phyloP scores from a whole-genome alignment of 2,329 filamentous ascomycete genomes.

The Colletotrichum phormii region DNA sequence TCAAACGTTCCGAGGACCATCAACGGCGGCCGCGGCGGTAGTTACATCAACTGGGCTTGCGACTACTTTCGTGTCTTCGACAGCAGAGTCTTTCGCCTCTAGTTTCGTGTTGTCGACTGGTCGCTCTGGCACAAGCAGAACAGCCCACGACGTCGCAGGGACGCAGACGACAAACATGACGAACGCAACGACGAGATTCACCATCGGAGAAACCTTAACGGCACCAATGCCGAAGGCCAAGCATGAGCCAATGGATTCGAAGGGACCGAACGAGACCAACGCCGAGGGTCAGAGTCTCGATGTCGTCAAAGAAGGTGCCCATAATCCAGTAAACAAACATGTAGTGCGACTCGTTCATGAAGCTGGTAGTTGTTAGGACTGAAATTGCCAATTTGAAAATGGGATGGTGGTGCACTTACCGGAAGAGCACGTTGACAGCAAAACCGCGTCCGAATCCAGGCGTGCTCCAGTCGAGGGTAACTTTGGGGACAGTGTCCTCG shows the following conservation, averaged over 20 bases:
- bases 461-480: conserved; percentile 59
- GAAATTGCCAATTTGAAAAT: neutral
- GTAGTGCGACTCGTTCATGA: conserved; percentile 63
- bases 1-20: conserved; percentile 11
- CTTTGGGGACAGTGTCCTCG: conserved; percentile 45
- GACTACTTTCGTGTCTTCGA: neutral
- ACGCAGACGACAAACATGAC: conserved; percentile 58
- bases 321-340: conserved; percentile 65
- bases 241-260: conserved; percentile 60
- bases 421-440: conserved; percentile 58
- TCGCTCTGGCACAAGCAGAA: conserved; percentile 51
- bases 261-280: conserved; percentile 60
- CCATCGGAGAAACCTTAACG: conserved; percentile 56
- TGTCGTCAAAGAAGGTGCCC: conserved; percentile 61
- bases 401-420: conserved; percentile 43
- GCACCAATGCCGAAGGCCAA: conserved; percentile 61
- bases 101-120: conserved; percentile 39
- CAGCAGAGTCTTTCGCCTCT: neutral
- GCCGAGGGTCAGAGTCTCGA: conserved; percentile 61
- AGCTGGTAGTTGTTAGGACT: conserved; percentile 40
- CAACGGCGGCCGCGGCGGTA: neutral
- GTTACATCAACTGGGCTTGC: conserved; percentile 18
- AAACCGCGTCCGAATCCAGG: conserved; percentile 59
- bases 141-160: conserved; percentile 49
- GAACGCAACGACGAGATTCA: conserved; percentile 60